Evolutionary conservation across 2,329 filamentous ascomycete species (phyloP), one percentile per base, ranked within the genome.

Genomic region (Claviceps sp.): DNA sequence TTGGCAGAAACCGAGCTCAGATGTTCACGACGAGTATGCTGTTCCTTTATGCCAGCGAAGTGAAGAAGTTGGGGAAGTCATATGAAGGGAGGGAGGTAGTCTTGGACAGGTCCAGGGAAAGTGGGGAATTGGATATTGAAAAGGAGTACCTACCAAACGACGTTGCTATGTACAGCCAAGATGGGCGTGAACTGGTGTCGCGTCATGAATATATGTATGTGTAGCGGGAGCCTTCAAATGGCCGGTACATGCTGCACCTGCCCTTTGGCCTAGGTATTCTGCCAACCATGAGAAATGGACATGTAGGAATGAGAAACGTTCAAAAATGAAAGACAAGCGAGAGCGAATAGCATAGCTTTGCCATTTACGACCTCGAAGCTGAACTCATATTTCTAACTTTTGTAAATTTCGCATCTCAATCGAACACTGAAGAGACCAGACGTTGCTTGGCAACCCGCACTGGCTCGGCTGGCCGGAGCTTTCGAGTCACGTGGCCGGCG

Each of bases 401-500:
- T 11, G 10, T 34, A 34, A 11, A 34, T 11, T 34, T 11, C 10
- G 30, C 30, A 34, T 34, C 10, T 34, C 30, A 34, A 34, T 34
- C 30, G 30, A 22, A 22, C 22, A 22, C 22, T 22, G 22, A 22
- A 22, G 22, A 22, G 22, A 30, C 30, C 30, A 30, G 30, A 11
- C 30, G 30, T 11, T 34, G 37, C 37, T 41, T 30, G 47, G 39
- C 39, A 30, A 30, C 16, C 39, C 24, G 19, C 4, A 17, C 41
- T 14, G 22, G 42, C 42, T 14, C 24, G 22, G 13, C 8, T 13
- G 11, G 5, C n/a, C 5, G 17, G 48, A 38, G 26, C 10, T 37
- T 13, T 11, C 30, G 30, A 37, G 51, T 53, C 53, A 54, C 53
- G 50, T 54, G 53, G 38, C 34, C n/a, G 17, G 46, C 42, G 53